Base-by-base conservation (phyloP, 768 basidiomycete species). In the Steccherinum ochraceum region DNA sequence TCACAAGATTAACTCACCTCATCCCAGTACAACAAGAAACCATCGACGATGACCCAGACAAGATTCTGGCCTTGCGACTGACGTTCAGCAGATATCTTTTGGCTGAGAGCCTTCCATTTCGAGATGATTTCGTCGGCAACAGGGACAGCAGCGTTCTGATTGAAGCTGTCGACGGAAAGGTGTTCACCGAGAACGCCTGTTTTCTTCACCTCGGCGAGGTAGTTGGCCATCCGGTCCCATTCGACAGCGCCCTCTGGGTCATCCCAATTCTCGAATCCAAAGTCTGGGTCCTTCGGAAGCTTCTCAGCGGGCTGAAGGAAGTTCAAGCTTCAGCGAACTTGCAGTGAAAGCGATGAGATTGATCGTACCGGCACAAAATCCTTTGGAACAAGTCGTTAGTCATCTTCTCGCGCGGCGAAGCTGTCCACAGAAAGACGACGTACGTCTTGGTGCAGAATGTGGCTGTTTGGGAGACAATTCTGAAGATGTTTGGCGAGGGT, bases 251-350 rank as follows among this genome's bases (percentile, higher is more conserved):
- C 90, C 5, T 80, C 72, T 0, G 94, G 80, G 23, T 83, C 78
- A 64, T 99, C 96, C 96, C 96, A 99, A 66, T 99, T 95, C 65
- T 89, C 88, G 2, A 94, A 84, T 0, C 83, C 74, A 58, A 91
- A 74, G 12, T 79, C 68, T 0, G 87, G 84, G 58, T 96, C 91
- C 35, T 86, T 69, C 0, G 90, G 91, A n/a, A 93, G 75, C 42
- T 79, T 69, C 43, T 83, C 81, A 63, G 82, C 77, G 12, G 87
- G 85, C 89, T 90, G 57, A n/a, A n/a, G n/a, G n/a, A n/a, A n/a
- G n/a, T n/a, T n/a, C n/a, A n/a, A n/a, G n/a, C n/a, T n/a, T 4
- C 30, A 48, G 30, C 16, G n/a, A 40, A 40, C 49, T 47, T 49
- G 41, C 13, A 27, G 43, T 55, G 24, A 19, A 19, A 50, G 40